Evolutionary conservation across 805 yeast species (phyloP).

Genomic region (Allodekkera sacchari): DNA sequence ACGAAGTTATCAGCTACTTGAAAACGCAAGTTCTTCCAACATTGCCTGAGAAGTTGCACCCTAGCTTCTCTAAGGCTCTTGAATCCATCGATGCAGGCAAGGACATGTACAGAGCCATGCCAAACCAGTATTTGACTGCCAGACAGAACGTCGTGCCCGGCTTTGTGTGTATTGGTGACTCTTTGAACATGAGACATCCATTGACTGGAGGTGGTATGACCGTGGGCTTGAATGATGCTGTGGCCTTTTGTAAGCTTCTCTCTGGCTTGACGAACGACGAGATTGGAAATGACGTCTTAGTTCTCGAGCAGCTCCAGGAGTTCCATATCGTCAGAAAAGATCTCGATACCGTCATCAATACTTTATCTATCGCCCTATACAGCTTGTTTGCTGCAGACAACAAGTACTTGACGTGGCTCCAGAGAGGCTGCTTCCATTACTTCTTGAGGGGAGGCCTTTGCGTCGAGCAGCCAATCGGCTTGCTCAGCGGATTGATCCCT

Average conservation of each 20-base stretch:
- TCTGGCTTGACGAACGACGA: slow-evolving; percentile 44
- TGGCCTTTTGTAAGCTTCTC: slow-evolving; percentile 54
- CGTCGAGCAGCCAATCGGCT: slow-evolving; percentile 68
- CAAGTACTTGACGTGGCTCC: slow-evolving; percentile 56
- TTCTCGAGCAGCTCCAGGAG: slow-evolving; percentile 47
- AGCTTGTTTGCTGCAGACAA: slow-evolving; percentile 84
- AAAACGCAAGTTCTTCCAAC: slow-evolving; percentile 50
- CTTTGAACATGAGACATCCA: slow-evolving; percentile 96
- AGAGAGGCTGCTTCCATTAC: slow-evolving; percentile 82
- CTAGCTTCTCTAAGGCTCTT: slow-evolving; percentile 64
- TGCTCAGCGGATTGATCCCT: slow-evolving; percentile 76
- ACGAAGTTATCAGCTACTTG: slow-evolving; percentile 52
- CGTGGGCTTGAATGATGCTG: slow-evolving; percentile 86
- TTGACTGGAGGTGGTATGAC: slow-evolving; percentile 99
- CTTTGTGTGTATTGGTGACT: slow-evolving; percentile 79
- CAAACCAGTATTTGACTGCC: slow-evolving; percentile 86
- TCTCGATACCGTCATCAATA: slow-evolving; percentile 78
- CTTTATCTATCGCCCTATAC: slow-evolving; percentile 84
- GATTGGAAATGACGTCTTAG: slow-evolving; percentile 47
- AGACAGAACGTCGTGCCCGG: slow-evolving; percentile 65
- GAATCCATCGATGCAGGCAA: slow-evolving; percentile 22
- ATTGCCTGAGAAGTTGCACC: slow-evolving; percentile 56
- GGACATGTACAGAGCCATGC: slow-evolving; percentile 73
- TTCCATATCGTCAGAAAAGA: slow-evolving; percentile 76
- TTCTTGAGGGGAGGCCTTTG: slow-evolving; percentile 80